phyloP scores from a whole-genome alignment of 805 yeast species.

The Pichia cephalocereana region DNA sequence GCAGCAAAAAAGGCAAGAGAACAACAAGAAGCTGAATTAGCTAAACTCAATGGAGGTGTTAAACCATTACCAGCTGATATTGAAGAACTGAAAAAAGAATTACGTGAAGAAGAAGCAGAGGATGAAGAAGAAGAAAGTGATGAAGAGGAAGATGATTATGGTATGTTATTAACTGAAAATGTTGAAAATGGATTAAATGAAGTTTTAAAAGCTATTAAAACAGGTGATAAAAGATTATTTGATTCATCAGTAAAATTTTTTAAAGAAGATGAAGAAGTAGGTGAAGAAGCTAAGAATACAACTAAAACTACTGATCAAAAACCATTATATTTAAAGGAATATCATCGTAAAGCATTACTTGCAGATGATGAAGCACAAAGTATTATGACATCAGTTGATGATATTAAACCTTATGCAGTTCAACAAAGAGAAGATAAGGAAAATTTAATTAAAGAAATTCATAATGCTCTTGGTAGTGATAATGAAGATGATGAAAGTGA shows the following conservation, averaged over 20 bases:
- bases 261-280: constrained; percentile 50
- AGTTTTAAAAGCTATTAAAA: constrained; percentile 61
- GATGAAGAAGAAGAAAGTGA: constrained; percentile 3
- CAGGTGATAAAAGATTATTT: constrained; percentile 55
- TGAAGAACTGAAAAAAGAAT: constrained; percentile 11
- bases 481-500: constrained; percentile 32
- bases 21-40: constrained; percentile 17
- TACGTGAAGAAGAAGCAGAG: constrained; percentile 21
- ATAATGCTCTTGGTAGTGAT: constrained; percentile 51
- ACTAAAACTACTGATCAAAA: constrained; percentile 24
- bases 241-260: constrained; percentile 69
- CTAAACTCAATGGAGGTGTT: background rate
- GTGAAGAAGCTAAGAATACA: constrained; percentile 25
- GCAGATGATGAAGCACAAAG: constrained; percentile 51
- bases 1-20: constrained; percentile 65
- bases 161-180: constrained; percentile 78
- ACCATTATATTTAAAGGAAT: constrained; percentile 86
- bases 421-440: constrained; percentile 68
- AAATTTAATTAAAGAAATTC: constrained; percentile 68
- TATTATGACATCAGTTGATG: constrained; percentile 42
- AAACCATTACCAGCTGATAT: constrained; percentile 8
- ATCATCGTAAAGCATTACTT: constrained; percentile 78
- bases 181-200: constrained; percentile 72
- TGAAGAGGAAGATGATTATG: constrained; percentile 88
- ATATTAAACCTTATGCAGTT: constrained; percentile 62